These are phyloP conservation scores for Podaxis pistillaris DNA, from an alignment of 768 basidiomycete genomes.

Conservation along the genomic window DNA sequence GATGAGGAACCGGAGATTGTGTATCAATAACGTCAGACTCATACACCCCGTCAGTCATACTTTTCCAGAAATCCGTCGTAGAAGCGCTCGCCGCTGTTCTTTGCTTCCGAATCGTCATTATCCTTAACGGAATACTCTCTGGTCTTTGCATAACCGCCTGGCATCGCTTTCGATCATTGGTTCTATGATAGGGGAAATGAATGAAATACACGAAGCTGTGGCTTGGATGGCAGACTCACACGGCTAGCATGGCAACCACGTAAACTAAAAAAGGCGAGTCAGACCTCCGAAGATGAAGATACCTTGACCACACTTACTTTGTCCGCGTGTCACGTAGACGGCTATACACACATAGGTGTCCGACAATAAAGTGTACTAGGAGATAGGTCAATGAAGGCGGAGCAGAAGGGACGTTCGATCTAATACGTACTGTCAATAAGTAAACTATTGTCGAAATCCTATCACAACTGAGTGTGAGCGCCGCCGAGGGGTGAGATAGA, in stretches of 20 bases:
- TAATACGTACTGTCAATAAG: neutral
- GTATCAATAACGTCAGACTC: too few relatives aligned
- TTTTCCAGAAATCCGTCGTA: neutral
- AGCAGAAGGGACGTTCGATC: neutral
- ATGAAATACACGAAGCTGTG: neutral
- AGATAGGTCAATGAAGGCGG: neutral
- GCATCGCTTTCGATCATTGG: neutral
- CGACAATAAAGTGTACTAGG: neutral
- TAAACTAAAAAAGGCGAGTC: neutral
- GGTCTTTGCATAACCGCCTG: neutral
- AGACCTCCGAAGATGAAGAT: neutral
- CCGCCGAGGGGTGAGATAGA: neutral
- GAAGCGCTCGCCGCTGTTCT: neutral
- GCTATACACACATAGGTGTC: neutral
- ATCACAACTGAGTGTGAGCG: neutral
- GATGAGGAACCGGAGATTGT: too few relatives aligned
- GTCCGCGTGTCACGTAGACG: neutral
- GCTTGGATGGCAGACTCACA: neutral
- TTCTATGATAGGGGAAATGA: neutral
- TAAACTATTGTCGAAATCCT: conserved; percentile 7
- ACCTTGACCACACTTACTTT: neutral
- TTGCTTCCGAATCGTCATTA: neutral
- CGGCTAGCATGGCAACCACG: neutral
- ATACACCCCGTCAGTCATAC: neutral
- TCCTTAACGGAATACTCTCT: neutral